phyloP scores from a whole-genome alignment of 371 early-diverging fungal genomes.

The Sporodiniella umbellata region DNA sequence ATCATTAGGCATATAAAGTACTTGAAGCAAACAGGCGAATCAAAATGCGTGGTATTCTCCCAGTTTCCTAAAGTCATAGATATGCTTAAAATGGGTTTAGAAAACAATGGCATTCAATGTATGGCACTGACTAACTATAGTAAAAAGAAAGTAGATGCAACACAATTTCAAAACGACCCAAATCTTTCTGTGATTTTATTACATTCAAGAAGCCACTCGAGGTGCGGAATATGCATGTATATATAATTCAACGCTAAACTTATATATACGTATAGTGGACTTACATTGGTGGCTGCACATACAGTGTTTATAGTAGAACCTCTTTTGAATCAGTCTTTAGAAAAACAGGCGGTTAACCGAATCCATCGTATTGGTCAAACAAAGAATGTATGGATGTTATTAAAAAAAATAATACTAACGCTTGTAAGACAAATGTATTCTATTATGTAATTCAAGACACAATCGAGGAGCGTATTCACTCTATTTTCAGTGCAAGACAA shows the following conservation, averaged over 20 bases:
- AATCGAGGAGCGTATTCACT: conserved; percentile 48
- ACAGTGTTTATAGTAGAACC: conserved; percentile 58
- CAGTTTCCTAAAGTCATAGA: conserved; percentile 65
- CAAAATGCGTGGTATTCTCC: conserved; percentile 68
- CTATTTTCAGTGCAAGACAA: conserved; percentile 36
- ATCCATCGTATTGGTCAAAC: conserved; percentile 36
- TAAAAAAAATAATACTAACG: conserved; percentile 5
- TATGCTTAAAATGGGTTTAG: conserved; percentile 47
- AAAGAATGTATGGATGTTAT: conserved; percentile 12
- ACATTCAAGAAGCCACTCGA: conserved; percentile 52
- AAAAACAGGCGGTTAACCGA: conserved; percentile 54
- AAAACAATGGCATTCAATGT: conserved; percentile 41
- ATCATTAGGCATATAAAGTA: conserved; percentile 59
- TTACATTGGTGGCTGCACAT: conserved; percentile 46
- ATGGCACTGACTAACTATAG: conserved; percentile 32
- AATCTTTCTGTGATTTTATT: conserved; percentile 47
- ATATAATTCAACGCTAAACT: background rate
- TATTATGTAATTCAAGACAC: conserved; percentile 38
- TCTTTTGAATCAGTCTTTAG: conserved; percentile 44
- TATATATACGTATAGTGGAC: conserved; percentile 8
- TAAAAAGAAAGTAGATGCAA: conserved; percentile 14
- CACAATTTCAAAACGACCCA: conserved; percentile 36
- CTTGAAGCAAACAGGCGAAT: conserved; percentile 35
- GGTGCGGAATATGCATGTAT: conserved; percentile 17
- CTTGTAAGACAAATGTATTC: conserved; percentile 19